phyloP scores from a whole-genome alignment of 148 eudicot genomes.

The Vaccinium darrowii region DNA sequence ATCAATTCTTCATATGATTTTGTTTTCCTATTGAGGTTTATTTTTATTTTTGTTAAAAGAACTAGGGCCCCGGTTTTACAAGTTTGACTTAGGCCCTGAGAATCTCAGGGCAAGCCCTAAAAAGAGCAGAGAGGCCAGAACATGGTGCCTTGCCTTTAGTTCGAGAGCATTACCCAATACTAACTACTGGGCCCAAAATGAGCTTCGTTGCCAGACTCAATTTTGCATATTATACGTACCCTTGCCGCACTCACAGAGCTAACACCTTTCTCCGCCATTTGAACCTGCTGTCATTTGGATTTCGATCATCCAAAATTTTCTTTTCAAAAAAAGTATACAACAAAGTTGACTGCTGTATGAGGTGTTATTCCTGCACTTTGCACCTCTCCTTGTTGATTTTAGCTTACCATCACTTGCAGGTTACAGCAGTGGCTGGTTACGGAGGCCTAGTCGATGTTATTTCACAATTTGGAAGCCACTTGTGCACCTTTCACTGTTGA shows the following conservation, averaged over 20 bases:
- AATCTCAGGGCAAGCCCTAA: neutral
- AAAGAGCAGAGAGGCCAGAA: neutral
- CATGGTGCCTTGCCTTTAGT: neutral
- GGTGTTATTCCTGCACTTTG: neutral
- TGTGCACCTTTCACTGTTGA: slow-evolving; percentile 67
- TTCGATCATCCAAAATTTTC: neutral
- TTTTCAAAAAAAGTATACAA: neutral
- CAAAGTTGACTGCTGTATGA: neutral
- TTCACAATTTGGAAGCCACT: slow-evolving; percentile 90
- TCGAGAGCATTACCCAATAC: neutral
- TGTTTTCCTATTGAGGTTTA: no score
- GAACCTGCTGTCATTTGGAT: neutral
- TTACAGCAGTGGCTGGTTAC: slow-evolving; percentile 83
- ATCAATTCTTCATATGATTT: no score
- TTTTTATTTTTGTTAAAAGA: no score
- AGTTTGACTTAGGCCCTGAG: no score
- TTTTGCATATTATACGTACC: neutral
- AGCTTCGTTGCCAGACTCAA: neutral
- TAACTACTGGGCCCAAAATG: neutral
- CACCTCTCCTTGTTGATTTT: slow-evolving; percentile 2
- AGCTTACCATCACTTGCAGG: slow-evolving; percentile 41
- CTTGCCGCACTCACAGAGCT: neutral
- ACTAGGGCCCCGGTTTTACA: no score
- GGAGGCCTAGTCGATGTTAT: slow-evolving; percentile 81
- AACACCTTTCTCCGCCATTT: neutral